Conservation (phyloP, 2,329 filamentous ascomycete species). For the Diaporthe longicolla region DNA sequence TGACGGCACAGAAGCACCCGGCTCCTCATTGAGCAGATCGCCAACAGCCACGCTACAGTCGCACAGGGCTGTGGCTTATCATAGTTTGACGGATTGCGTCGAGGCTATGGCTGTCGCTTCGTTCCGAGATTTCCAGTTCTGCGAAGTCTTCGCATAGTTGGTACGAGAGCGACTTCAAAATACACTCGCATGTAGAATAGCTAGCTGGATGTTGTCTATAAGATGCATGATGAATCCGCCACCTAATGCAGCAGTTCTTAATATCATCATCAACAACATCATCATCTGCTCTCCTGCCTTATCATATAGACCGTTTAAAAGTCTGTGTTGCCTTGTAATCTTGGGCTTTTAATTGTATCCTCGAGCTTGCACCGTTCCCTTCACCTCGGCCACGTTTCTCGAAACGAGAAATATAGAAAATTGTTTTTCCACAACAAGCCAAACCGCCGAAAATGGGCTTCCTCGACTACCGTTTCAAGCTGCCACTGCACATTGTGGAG, state of each 20-base stretch:
- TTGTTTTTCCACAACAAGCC: not conserved
- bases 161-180: slow-evolving; percentile 21
- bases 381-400: not conserved
- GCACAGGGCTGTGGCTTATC: slow-evolving; percentile 22
- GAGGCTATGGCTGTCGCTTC: slow-evolving; percentile 17
- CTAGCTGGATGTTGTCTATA: not conserved
- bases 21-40: not conserved
- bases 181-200: not conserved
- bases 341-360: too few species aligned
- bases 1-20: not conserved
- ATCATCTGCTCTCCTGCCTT: not conserved
- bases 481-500: slow-evolving; percentile 37
- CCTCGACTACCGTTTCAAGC: slow-evolving; percentile 38
- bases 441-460: slow-evolving; percentile 15
- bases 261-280: not conserved
- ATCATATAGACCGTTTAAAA: not conserved
- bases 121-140: not conserved
- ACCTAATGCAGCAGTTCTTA: not conserved
- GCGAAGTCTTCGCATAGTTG: not conserved
- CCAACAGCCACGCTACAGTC: not conserved
- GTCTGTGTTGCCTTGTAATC: not conserved
- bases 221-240: slow-evolving; percentile 11
- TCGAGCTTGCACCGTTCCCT: too few species aligned
- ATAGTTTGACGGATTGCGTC: not conserved
- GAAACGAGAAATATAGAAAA: not conserved